These are phyloP conservation scores for Letharia lupina DNA, from an alignment of 495 filamentous ascomycete species.

Conservation along the genomic window DNA sequence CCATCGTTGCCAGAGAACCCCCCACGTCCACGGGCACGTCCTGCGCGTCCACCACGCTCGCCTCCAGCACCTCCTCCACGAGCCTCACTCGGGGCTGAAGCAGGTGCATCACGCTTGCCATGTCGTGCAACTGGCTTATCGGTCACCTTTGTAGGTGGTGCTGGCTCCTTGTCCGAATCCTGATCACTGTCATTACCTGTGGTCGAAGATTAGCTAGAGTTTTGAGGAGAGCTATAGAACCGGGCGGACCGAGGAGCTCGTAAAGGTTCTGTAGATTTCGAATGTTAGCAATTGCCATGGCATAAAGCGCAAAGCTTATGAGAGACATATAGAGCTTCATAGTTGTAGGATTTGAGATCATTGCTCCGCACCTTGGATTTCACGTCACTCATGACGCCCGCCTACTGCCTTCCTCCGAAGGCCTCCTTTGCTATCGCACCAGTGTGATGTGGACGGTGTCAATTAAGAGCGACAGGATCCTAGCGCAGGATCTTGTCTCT, in stretches of 20 bases:
- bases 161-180: constrained; percentile 66
- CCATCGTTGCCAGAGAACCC: constrained; percentile 65
- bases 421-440: constrained; percentile 24
- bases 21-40: constrained; percentile 37
- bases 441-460: constrained; percentile 14
- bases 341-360: background rate
- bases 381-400: constrained; percentile 28
- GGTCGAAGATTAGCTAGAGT: constrained; percentile 24
- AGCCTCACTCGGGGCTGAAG: constrained; percentile 50
- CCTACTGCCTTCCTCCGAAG: constrained; percentile 28
- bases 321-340: background rate
- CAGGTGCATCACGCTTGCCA: constrained; percentile 83
- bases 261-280: constrained; percentile 59
- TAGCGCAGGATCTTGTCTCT: constrained; percentile 25
- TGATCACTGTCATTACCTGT: constrained; percentile 83
- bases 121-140: constrained; percentile 72
- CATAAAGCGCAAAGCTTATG: background rate
- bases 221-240: constrained; percentile 18
- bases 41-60: constrained; percentile 41
- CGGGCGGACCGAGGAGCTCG: constrained; percentile 74
- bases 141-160: constrained; percentile 72
- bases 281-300: constrained; percentile 24
- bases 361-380: constrained; percentile 27
- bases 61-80: constrained; percentile 39
- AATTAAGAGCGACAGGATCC: constrained; percentile 24